Evolutionary conservation across 352 stramenopile species (phyloP).

Genomic region (Globisporangium megalacanthum): DNA sequence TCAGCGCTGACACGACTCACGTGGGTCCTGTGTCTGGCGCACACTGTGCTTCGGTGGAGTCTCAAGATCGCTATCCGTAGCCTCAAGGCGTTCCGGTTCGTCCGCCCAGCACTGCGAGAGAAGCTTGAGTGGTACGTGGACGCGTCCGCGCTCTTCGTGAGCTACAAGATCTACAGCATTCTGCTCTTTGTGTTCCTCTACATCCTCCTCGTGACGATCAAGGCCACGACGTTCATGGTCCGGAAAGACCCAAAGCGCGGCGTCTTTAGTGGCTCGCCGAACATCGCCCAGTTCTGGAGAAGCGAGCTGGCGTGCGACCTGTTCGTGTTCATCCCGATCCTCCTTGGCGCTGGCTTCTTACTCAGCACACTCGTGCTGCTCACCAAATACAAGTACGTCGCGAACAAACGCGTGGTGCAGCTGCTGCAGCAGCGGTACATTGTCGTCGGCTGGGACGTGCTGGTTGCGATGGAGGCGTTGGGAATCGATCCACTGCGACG

Average conservation of each 20-base stretch:
- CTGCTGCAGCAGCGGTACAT: conserved; percentile 46
- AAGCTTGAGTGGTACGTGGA: conserved; percentile 44
- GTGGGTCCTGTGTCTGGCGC: conserved; percentile 46
- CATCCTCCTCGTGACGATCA: conserved; percentile 23
- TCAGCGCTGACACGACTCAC: conserved; percentile 37
- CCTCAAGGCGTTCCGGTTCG: conserved; percentile 19
- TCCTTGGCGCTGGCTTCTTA: conserved; percentile 24
- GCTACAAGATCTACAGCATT: conserved; percentile 49
- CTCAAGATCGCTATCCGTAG: conserved; percentile 21
- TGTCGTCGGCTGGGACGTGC: conserved; percentile 42
- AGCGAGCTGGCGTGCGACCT: conserved; percentile 56
- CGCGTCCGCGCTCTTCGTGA: conserved; percentile 33
- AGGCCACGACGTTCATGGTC: conserved; percentile 39
- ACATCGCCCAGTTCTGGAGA: conserved; percentile 37
- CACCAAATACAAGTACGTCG: conserved; percentile 32
- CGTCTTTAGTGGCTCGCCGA: conserved; percentile 32
- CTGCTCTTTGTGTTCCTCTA: conserved; percentile 35
- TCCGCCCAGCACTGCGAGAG: conserved; percentile 9
- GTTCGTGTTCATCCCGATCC: conserved; percentile 27
- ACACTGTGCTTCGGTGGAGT: conserved; percentile 21
- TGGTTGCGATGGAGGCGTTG: conserved; percentile 26
- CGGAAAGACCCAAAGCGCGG: conserved; percentile 24
- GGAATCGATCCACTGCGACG: conserved; percentile 33
- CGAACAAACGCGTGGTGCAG: conserved; percentile 37
- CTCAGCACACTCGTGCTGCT: conserved; percentile 22